Percentiles rank a stretch among this genome's conserved stretches.
phyloP scores from a whole-genome alignment of 2,329 filamentous ascomycete genomes.

The Furcasterigmium sp. region DNA sequence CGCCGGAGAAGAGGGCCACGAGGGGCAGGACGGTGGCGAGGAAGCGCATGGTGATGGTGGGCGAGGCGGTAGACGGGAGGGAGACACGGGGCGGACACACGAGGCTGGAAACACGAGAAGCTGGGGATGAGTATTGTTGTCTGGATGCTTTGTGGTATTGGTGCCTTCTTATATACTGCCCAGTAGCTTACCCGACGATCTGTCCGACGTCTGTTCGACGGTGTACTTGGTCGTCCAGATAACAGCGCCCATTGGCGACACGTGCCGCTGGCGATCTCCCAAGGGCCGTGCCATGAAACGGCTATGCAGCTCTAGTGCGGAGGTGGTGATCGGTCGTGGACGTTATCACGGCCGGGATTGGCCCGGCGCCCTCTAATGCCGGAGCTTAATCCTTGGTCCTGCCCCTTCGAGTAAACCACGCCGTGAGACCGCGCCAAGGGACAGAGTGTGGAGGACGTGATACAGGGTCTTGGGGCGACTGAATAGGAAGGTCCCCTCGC shows the following conservation, averaged over 20 bases:
- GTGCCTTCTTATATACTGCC: not conserved
- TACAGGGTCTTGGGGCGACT: not conserved
- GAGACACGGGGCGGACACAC: not conserved
- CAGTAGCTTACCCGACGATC: not conserved
- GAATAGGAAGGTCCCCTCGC: not conserved
- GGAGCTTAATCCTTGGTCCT: not conserved
- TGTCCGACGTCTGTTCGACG: not conserved
- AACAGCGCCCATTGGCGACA: not conserved
- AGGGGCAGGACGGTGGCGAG: slow-evolving; percentile 19
- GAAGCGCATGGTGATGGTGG: slow-evolving; percentile 16
- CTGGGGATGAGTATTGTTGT: not conserved
- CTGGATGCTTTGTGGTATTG: not conserved
- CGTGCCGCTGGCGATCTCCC: not conserved
- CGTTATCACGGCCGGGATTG: not conserved
- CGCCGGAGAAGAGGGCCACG: slow-evolving; percentile 14
- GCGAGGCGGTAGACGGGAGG: not conserved
- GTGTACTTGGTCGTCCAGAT: not conserved
- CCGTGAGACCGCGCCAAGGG: not conserved
- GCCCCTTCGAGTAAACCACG: not conserved
- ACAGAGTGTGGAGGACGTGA: not conserved
- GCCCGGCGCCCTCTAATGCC: not conserved
- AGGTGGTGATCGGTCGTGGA: not conserved
- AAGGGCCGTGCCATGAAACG: not conserved
- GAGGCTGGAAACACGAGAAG: not conserved
- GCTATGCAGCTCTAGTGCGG: not conserved